These are phyloP conservation scores for Rhizoctonia solani DNA, from an alignment of 1,284 basidiomycete genomes.

Conservation along the genomic window DNA sequence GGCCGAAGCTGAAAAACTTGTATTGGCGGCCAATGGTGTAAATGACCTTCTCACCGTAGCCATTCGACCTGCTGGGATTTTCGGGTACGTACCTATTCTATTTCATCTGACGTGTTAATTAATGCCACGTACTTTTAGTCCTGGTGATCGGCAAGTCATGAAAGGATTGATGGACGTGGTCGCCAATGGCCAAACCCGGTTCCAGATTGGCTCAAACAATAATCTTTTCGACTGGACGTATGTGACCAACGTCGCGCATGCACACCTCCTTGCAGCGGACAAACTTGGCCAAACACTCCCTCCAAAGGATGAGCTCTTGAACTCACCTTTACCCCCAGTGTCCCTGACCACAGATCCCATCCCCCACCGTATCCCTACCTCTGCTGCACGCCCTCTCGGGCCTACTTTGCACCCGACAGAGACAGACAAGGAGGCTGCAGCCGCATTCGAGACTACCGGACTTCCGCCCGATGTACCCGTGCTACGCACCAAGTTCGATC, in stretches of 20 bases:
- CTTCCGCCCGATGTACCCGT: slow-evolving; percentile 58
- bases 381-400: slow-evolving; percentile 75
- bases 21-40: slow-evolving; percentile 84
- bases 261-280: slow-evolving; percentile 94
- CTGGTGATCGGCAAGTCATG: slow-evolving; percentile 90
- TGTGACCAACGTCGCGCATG: slow-evolving; percentile 93
- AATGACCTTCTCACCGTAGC: slow-evolving; percentile 86
- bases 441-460: slow-evolving; percentile 61
- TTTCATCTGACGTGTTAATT: slow-evolving; percentile 2
- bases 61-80: slow-evolving; percentile 93
- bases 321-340: slow-evolving; percentile 65
- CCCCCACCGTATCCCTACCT: slow-evolving; percentile 70
- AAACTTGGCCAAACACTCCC: slow-evolving; percentile 59
- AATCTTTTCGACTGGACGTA: slow-evolving; percentile 99
- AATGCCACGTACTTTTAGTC: slow-evolving; percentile 52
- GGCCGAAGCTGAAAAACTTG: slow-evolving; percentile 82
- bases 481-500: slow-evolving; percentile 76
- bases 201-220: slow-evolving; percentile 92
- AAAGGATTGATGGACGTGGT: slow-evolving; percentile 81
- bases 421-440: slow-evolving; percentile 60
- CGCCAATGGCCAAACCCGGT: slow-evolving; percentile 81
- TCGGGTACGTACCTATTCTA: slow-evolving; percentile 64
- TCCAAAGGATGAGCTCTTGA: slow-evolving; percentile 49
- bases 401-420: slow-evolving; percentile 64
- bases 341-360: slow-evolving; percentile 59